Conservation (phyloP, 495 filamentous ascomycete genomes). For the Polyplosphaeria fusca region DNA sequence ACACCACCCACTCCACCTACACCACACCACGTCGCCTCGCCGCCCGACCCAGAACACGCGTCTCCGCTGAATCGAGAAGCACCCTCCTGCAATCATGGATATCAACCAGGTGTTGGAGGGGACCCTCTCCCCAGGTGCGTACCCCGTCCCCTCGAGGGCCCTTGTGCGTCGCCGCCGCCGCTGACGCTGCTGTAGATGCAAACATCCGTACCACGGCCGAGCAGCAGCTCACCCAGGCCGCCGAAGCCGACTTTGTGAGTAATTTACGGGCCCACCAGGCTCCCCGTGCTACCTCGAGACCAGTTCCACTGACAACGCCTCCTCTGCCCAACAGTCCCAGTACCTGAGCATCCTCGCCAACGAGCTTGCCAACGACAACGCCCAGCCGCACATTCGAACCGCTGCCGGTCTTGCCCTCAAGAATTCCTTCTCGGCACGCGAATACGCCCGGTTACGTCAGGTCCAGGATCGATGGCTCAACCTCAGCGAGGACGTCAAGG, state of each 20-base stretch:
- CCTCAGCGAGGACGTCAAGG: conserved; percentile 73
- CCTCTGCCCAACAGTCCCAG: conserved; percentile 61
- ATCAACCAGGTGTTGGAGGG: conserved; percentile 83
- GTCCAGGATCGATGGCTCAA: conserved; percentile 88
- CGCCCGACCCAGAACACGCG: neutral
- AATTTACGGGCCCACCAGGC: conserved; percentile 6
- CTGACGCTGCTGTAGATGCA: conserved; percentile 63
- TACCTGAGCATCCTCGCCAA: conserved; percentile 88
- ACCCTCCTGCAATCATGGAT: conserved; percentile 56
- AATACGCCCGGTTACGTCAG: conserved; percentile 77
- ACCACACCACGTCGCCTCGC: neutral
- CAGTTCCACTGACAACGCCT: conserved; percentile 24
- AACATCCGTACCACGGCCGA: conserved; percentile 84
- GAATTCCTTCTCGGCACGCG: conserved; percentile 92
- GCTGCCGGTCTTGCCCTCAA: conserved; percentile 95
- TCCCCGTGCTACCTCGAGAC: conserved; percentile 3
- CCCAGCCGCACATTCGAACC: conserved; percentile 76
- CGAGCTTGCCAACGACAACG: conserved; percentile 87
- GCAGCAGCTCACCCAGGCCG: conserved; percentile 87
- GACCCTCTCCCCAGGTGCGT: conserved; percentile 84
- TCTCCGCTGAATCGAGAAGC: neutral
- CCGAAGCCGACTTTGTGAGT: conserved; percentile 48
- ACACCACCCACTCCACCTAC: too few species aligned
- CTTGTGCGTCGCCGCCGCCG: conserved; percentile 15
- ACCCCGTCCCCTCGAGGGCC: conserved; percentile 32